Evolutionary conservation across 345 rosid species (phyloP), one percentile per base, ranked within the genome.

Genomic region (Luvunga scandens): DNA sequence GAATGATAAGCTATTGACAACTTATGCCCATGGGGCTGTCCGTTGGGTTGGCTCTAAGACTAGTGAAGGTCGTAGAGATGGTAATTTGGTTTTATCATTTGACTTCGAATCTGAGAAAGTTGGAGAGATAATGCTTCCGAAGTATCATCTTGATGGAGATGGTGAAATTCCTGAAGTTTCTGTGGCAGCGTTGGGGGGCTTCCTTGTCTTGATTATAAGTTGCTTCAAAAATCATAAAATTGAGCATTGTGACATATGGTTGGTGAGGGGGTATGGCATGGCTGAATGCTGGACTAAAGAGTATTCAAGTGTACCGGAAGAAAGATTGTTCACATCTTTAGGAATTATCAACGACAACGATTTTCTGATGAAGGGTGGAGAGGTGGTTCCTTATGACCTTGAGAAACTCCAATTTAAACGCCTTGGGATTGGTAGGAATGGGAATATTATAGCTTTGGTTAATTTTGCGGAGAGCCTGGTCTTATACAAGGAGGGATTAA

Each of bases 1-100:
- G 33, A n/a, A 9, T 31, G 31, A 72, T 1, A 72, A 72, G 38
- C 24, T 39, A 6, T 72, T 50, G 1, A 5, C 48, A 0, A 65
- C 65, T 9, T 36, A 31, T 72, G 31, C 56, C 2, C 12, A 33
- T 33, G 65, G 50, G 34, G 75, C 48, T n/a, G 31, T 72, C 6
- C 75, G 53, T 12, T 72, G 75, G 75, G 7, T 56, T 33, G 75
- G 48, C 22, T 56, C 65, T 6, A 57, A 12, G 65, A n/a, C 75
- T 33, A 24, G 28, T 22, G 7, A 14, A 30, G 45, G 27, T 57
- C 9, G 3, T 7, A n/a, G 10, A 2, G 31, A 4, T 2, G 30
- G 65, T 22, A 56, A 56, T 6, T 19, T 56, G n/a, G 42, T 57
- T 21, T 5, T 56, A 65, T 33, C 50, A 30, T 72, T 56, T 72